A percentile compares a stretch with the other conserved stretches of the same genome.
These are phyloP conservation scores for Cephalotrichum gorgonifer DNA, from an alignment of 2,329 filamentous ascomycete genomes.

Conservation along the genomic window DNA sequence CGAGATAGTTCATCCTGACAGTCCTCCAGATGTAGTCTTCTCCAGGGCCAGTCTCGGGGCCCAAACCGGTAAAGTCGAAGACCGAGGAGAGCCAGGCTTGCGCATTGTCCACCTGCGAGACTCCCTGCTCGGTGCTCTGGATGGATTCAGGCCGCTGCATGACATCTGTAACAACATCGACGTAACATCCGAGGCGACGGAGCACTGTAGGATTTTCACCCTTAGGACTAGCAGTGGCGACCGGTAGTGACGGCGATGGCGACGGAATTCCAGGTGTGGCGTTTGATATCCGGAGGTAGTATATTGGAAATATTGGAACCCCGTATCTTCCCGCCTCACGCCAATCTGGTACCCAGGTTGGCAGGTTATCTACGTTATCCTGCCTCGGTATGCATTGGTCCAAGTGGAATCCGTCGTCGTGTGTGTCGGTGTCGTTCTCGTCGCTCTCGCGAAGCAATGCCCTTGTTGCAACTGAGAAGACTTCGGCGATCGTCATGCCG, in stretches of 20 bases:
- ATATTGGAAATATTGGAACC: not conserved
- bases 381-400: constrained; percentile 7
- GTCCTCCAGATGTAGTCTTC: not conserved
- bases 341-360: constrained; percentile 11
- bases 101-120: not conserved
- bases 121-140: not conserved
- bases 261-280: not conserved
- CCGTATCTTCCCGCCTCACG: constrained; percentile 1
- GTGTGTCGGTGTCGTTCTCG: too few species aligned
- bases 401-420: too few species aligned
- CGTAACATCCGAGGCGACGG: not conserved
- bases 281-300: not conserved
- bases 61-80: not conserved
- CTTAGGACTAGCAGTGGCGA: too few species aligned
- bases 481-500: not conserved
- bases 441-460: too few species aligned
- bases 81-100: not conserved
- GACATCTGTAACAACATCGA: not conserved
- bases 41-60: not conserved
- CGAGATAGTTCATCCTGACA: not conserved
- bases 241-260: too few species aligned
- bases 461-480: too few species aligned
- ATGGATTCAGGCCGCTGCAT: not conserved
- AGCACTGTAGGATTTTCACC: too few species aligned
- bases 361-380: not conserved